Evolutionary conservation across 345 rosid species (phyloP), one percentile per base, ranked within the genome.

Genomic region (Eucalyptus curtisii): DNA sequence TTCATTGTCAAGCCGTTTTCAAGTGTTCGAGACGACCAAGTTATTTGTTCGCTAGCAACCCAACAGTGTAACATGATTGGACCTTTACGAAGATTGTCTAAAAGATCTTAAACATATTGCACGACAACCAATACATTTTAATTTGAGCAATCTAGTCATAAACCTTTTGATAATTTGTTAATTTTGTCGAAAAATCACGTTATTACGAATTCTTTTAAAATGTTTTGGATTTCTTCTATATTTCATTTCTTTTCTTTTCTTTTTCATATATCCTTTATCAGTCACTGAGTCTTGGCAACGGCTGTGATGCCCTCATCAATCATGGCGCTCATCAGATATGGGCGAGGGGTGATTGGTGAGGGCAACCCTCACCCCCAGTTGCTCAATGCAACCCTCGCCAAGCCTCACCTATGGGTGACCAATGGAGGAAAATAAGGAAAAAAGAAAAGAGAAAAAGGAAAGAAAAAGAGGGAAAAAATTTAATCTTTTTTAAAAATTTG

Each of bases 271-370:
- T 61, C 33, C 1, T 61, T 13, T 1, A 0, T 27, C 0, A 1
- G 33, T 61, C 1, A 0, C 31, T 27, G 2, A 27, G 33, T 61
- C 16, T 59, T 30, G 16, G 33, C 7, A 13, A 27, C 0, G 1
- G 4, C 2, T 1, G 0, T 5, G n/a, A 59, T 5, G 15, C 66
- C 66, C 15, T 59, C 31, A 30, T 30, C 12, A 55, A 22, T 7
- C 61, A 55, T 24, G 3, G 17, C 3, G 5, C 49, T 48, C 14
- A 12, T 48, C 4, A 52, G 0, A 52, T 52, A 4, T 17, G 8
- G 31, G 31, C 3, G 7, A 27, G 6, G 24, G 42, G 42, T 68
- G 44, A 5, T 10, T 1, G 4, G 7, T 33, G 44, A 68, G 80
- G 24, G 24, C 24, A 68, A 33, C 22, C 12, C 7, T 30, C 31